Base-by-base conservation (phyloP, 2,329 filamentous ascomycete species). In the Colletotrichum endophyticum region DNA sequence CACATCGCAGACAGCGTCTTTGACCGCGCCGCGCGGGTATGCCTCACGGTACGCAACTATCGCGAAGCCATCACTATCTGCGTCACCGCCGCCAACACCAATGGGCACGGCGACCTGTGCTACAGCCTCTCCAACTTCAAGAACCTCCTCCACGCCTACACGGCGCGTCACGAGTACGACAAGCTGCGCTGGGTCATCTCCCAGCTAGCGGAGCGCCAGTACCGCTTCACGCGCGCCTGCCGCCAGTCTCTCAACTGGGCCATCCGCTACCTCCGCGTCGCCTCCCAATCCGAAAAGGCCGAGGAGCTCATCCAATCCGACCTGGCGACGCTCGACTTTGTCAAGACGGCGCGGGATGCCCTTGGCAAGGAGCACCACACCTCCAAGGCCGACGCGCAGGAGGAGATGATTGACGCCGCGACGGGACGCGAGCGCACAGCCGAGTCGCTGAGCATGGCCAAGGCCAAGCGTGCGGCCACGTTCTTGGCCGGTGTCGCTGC, bases 41-140 rank as follows among this genome's bases (percentile, higher is more conserved):
- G 86, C 15, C 78, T 80, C 6, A 78, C 79, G 5, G 78, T 79
- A 16, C 83, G 84, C 8, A 79, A 84, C 32, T 80, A 82, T 6
- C 71, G 75, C 11, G 83, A 81, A 5, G 82, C 84, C 7, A 79
- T 83, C 11, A 75, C 77, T 6, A 79, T 87, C 66, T 86, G 85
- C 66, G 79, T 83, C 44, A 62, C 82, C n/a, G 85, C 85, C 6
- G 85, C 85, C 22, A 78, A 81, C 12, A 80, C 83, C 73, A 86
- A 86, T 64, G 86, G 85, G 49, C 77, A 81, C 25, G 83, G 84
- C 15, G 80, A 84, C 53, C 76, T 84, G 32, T 80, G 83, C 49
- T 87, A 85, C 79, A 85, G 79, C 77, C 80, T 83, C 62, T 81
- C 81, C 79, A 87, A 85, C 76, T 87, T 87, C 79, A 75, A 82